A percentile compares a stretch with the other conserved stretches of the same genome.
Evolutionary conservation across 73 alveolate genomes (phyloP).

Genomic region (Diophrys appendiculata): DNA sequence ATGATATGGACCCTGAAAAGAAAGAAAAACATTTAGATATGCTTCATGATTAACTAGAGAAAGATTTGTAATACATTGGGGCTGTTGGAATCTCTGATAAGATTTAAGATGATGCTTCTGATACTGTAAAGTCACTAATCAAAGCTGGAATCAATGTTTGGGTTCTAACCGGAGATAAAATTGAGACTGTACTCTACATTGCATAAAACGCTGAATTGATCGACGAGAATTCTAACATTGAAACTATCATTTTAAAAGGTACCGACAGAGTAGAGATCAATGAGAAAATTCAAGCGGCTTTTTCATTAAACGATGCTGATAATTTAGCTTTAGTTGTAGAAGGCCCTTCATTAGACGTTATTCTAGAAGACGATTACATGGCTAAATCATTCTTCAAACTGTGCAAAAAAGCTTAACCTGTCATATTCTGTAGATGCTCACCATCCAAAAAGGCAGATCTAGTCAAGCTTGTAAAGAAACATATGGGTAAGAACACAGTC

Average conservation of each 20-base stretch:
- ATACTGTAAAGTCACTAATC: slow-evolving; percentile 75
- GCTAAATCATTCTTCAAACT: slow-evolving; percentile 62
- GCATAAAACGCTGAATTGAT: background rate
- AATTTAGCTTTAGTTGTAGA: slow-evolving; percentile 62
- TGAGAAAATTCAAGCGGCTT: background rate
- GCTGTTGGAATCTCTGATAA: too few relatives aligned
- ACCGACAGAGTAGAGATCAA: background rate
- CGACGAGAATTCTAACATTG: slow-evolving; percentile 23
- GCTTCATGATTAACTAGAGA: too few relatives aligned
- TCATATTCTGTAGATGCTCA: slow-evolving; percentile 85
- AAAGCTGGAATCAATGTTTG: slow-evolving; percentile 96
- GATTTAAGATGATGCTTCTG: slow-evolving; percentile 85
- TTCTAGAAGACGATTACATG: slow-evolving; percentile 59
- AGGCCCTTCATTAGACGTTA: slow-evolving; percentile 64
- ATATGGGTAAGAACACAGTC: slow-evolving; percentile 5
- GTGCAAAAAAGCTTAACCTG: slow-evolving; percentile 73
- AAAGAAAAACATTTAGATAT: too few relatives aligned
- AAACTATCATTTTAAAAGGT: slow-evolving; percentile 45
- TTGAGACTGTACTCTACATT: slow-evolving; percentile 78
- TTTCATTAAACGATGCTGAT: background rate
- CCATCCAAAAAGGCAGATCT: slow-evolving; percentile 87
- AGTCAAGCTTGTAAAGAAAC: slow-evolving; percentile 61
- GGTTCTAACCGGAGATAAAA: slow-evolving; percentile 98
- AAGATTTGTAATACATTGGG: too few relatives aligned
- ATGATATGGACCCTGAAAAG: too few relatives aligned